Evolutionary conservation across 768 basidiomycete genomes (phyloP).

Genomic region (Mycena filopes): DNA sequence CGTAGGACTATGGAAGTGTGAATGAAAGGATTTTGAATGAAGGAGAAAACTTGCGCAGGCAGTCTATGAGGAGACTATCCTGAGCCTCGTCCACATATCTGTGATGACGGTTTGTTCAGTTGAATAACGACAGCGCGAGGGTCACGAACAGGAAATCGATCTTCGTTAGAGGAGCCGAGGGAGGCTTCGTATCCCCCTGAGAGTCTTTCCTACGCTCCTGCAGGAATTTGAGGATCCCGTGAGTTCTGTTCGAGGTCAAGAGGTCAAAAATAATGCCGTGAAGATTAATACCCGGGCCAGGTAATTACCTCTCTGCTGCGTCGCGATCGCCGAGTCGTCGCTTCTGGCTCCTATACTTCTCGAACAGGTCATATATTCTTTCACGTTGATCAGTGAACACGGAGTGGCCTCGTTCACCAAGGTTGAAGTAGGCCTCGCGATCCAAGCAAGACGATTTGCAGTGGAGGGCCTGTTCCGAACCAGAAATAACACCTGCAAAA

Average conservation of each 20-base stretch:
- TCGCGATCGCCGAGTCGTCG: not conserved
- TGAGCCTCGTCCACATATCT: conserved; percentile 83
- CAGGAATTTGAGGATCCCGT: conserved; percentile 44
- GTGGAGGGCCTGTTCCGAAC: conserved; percentile 65
- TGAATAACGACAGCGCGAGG: not conserved
- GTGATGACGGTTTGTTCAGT: conserved; percentile 2
- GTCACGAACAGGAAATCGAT: conserved; percentile 68
- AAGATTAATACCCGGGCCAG: not conserved
- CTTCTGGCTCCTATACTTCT: not conserved
- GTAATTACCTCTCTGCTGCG: not conserved
- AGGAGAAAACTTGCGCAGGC: conserved; percentile 53
- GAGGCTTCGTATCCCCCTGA: no score
- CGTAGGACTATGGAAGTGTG: conserved; percentile 60
- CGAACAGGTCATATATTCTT: conserved; percentile 43
- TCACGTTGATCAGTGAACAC: conserved; percentile 57
- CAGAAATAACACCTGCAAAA: conserved; percentile 59
- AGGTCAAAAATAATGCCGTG: not conserved
- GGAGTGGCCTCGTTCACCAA: conserved; percentile 63
- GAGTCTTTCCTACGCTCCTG: conserved; percentile 34
- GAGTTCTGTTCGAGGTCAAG: conserved; percentile 45
- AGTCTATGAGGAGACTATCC: conserved; percentile 76
- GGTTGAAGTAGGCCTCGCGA: conserved; percentile 52
- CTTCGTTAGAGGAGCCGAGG: conserved; percentile 54
- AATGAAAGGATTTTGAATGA: not conserved
- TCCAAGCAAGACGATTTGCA: conserved; percentile 53